A percentile compares a stretch with the other conserved stretches of the same genome.
Evolutionary conservation across 1,284 basidiomycete species (phyloP).

Genomic region (Rhodotorula sp.): DNA sequence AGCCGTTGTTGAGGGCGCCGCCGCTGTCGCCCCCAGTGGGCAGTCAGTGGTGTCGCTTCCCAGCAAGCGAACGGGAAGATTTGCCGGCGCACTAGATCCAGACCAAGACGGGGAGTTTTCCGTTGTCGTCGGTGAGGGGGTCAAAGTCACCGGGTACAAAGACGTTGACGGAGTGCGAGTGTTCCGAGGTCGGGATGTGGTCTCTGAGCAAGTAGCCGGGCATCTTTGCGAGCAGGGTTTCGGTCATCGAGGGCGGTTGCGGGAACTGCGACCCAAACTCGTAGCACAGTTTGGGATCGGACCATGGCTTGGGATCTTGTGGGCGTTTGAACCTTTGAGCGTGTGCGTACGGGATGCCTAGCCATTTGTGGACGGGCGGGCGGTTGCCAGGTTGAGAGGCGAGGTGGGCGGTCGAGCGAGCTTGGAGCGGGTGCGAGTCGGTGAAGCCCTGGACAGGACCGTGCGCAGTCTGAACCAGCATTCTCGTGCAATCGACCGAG

Average conservation of each 20-base stretch:
- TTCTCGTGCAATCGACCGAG: no score
- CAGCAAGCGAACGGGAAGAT: no score
- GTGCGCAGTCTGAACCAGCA: background rate
- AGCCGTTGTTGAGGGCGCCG: constrained; percentile 34
- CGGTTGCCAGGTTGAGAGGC: background rate
- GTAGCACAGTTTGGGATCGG: constrained; percentile 8
- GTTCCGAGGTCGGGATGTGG: constrained; percentile 19
- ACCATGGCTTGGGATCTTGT: constrained; percentile 10
- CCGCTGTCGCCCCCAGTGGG: constrained; percentile 4
- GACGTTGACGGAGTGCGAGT: constrained; percentile 32
- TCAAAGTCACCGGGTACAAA: constrained; percentile 18
- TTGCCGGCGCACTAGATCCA: constrained; percentile 12
- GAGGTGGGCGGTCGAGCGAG: background rate
- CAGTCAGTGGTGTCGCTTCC: background rate
- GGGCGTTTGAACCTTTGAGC: constrained; percentile 27
- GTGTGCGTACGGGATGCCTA: constrained; percentile 33
- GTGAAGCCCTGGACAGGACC: constrained; percentile 30
- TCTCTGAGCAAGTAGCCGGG: constrained; percentile 22
- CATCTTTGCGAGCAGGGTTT: constrained; percentile 16
- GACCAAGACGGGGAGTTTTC: constrained; percentile 33
- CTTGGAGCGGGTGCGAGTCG: constrained; percentile 20
- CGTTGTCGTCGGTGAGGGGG: constrained; percentile 1
- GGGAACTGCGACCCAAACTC: constrained; percentile 37
- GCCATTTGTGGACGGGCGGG: constrained; percentile 30
- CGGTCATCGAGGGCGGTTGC: constrained; percentile 24